phyloP scores from a whole-genome alignment of 2,329 filamentous ascomycete genomes.

The Penicillium hesseltinei region DNA sequence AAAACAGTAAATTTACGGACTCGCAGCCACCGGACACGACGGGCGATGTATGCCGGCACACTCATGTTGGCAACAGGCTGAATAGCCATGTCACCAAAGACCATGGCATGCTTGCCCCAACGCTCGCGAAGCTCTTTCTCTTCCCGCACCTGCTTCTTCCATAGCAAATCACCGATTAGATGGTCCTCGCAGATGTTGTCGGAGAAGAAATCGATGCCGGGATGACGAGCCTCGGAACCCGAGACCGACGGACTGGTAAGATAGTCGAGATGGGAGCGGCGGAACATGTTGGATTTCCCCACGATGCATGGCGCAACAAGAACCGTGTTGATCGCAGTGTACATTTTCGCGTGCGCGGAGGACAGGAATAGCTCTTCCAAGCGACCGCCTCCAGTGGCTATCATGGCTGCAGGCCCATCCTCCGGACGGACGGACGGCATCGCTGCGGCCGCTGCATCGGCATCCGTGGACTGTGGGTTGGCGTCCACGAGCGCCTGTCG shows the following conservation, averaged over 20 bases:
- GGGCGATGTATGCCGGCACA: conserved; percentile 71
- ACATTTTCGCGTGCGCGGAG: conserved; percentile 94
- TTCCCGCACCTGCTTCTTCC: conserved; percentile 54
- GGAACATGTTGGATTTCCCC: conserved; percentile 98
- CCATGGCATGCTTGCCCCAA: conserved; percentile 76
- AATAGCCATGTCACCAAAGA: conserved; percentile 81
- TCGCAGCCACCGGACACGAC: conserved; percentile 83
- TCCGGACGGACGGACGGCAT: conserved; percentile 19
- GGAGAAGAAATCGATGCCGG: conserved; percentile 88
- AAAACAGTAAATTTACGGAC: conserved; percentile 94
- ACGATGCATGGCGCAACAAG: conserved; percentile 88
- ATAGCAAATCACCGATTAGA: conserved; percentile 86
- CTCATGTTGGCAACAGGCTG: conserved; percentile 86
- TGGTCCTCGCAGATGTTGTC: conserved; percentile 98
- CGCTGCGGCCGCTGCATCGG: conserved; percentile 2
- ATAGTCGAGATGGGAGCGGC: conserved; percentile 80
- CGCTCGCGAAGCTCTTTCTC: conserved; percentile 38
- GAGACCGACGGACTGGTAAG: conserved; percentile 58
- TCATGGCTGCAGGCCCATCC: conserved; percentile 18
- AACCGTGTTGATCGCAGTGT: conserved; percentile 93
- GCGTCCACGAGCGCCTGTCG: conserved; percentile 27
- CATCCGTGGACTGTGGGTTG: conserved; percentile 12
- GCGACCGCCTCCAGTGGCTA: conserved; percentile 66
- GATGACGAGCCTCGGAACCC: conserved; percentile 47
- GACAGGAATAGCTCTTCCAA: conserved; percentile 95